Base-by-base conservation (phyloP, 208 protist genomes). In the Crithidia brevicula region DNA sequence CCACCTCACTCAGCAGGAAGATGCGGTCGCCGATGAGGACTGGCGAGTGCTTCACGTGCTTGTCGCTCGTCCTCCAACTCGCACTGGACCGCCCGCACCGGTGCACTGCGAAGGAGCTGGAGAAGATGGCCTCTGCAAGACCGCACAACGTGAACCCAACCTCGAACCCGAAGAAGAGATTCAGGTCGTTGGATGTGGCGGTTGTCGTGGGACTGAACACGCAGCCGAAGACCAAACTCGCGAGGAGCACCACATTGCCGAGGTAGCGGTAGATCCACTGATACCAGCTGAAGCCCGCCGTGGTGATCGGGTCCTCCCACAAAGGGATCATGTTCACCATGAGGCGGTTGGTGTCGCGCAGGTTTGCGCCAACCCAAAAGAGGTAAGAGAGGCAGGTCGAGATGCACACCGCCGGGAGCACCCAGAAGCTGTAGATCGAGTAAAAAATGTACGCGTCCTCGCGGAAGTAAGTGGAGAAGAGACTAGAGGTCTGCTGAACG, bases 291-390 rank as follows among this genome's bases (percentile, higher is more conserved):
- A 91, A 88, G 33, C 60, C 51, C 18, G 85, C 81, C 25, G 82
- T 69, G 13, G 88, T 85, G 46, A 89, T 64, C 5, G 88, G 88
- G 46, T 90, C 88, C 72, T 94, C 88, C 34, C 91, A 68, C 13
- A 88, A 54, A 9, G 81, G 83, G 42, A 90, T 86, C 57, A 79
- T 73, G 38, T 81, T 60, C 36, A 90, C 84, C 20, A 81, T 58
- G 22, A 87, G 78, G 16, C 69, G 64, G 25, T 81, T 69, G 15
- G 85, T 84, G 54, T 90, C 78, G 3, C 67, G 66, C 22, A 91
- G 53, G 62, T 88, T 91, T 9, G 77, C 66, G 33, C 80, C 85
- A 9, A 79, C 67, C 75, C 85, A 79, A 43, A 82, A 83, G 38
- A 90, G 53, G 57, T 89, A 85, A 4, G 85, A 66, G 65, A 91